phyloP scores from a whole-genome alignment of 2,329 filamentous ascomycete species.

The Aspergillus intermedius region DNA sequence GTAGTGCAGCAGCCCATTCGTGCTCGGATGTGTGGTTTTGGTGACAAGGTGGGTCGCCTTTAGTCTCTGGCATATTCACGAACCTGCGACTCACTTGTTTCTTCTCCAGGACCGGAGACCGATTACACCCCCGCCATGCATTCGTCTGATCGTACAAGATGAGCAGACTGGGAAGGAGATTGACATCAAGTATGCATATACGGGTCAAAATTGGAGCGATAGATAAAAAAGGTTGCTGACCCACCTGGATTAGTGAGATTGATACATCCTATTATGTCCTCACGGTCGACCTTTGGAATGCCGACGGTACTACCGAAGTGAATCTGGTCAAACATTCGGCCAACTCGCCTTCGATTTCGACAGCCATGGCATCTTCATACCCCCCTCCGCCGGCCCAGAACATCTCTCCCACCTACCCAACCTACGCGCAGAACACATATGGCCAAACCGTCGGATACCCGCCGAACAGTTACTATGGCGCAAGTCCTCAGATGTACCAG shows the following conservation, averaged over 20 bases:
- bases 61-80: neutral
- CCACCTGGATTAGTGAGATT: constrained; percentile 52
- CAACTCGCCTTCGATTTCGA: constrained; percentile 69
- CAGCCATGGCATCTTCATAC: constrained; percentile 72
- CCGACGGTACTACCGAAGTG: constrained; percentile 55
- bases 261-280: constrained; percentile 63
- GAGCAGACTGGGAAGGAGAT: constrained; percentile 69
- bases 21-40: constrained; percentile 97
- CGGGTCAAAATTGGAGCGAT: neutral
- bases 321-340: constrained; percentile 62
- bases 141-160: constrained; percentile 74
- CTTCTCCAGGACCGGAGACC: constrained; percentile 72
- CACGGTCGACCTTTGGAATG: constrained; percentile 63
- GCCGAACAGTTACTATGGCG: constrained; percentile 30
- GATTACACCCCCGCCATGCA: constrained; percentile 91
- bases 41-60: constrained; percentile 68
- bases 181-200: constrained; percentile 63
- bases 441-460: constrained; percentile 34
- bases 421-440: constrained; percentile 35
- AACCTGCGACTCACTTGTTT: neutral
- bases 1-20: constrained; percentile 87
- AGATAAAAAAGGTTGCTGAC: constrained; percentile 9
- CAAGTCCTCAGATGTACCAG: constrained; percentile 28
- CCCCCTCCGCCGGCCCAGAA: constrained; percentile 41
- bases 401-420: constrained; percentile 29